Conservation (phyloP, 2,329 filamentous ascomycete species). For the Pseudogymnoascus sp. region DNA sequence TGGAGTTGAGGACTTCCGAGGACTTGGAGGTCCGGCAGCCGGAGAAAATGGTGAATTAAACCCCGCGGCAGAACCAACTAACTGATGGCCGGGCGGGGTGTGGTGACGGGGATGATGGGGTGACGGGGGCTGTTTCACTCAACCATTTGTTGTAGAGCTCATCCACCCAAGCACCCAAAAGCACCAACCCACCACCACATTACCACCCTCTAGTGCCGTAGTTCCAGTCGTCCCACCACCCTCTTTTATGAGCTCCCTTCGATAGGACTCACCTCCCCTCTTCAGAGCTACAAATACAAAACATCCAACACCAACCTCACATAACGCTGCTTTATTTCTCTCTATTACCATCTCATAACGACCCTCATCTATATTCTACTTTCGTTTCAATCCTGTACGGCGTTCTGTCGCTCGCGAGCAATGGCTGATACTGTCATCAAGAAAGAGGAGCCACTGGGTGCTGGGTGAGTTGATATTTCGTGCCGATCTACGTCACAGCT, state of each 20-base stretch:
- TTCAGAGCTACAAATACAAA: conserved; percentile 11
- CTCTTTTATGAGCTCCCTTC: neutral
- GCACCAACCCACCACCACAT: neutral
- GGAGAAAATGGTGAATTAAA: conserved; percentile 1
- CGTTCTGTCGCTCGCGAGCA: neutral
- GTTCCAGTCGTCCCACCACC: neutral
- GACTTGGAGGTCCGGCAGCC: neutral
- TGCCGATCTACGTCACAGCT: conserved; percentile 22
- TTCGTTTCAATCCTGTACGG: conserved; percentile 14
- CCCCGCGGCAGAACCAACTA: neutral
- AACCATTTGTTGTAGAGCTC: neutral
- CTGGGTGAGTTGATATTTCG: conserved; percentile 39
- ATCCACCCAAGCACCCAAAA: too few species aligned
- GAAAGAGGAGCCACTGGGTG: conserved; percentile 39
- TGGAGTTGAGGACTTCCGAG: too few species aligned
- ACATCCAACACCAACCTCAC: neutral
- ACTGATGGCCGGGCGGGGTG: neutral
- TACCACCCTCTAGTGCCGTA: neutral
- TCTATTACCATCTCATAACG: conserved; percentile 2
- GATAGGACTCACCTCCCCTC: conserved; percentile 9
- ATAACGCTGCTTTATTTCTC: conserved; percentile 7
- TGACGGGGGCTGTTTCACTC: neutral
- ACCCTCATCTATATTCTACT: conserved; percentile 12
- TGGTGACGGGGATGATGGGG: neutral
- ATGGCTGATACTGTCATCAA: conserved; percentile 46